Evolutionary conservation across 2,329 filamentous ascomycete genomes (phyloP).

Genomic region (Aureobasidium vineae): DNA sequence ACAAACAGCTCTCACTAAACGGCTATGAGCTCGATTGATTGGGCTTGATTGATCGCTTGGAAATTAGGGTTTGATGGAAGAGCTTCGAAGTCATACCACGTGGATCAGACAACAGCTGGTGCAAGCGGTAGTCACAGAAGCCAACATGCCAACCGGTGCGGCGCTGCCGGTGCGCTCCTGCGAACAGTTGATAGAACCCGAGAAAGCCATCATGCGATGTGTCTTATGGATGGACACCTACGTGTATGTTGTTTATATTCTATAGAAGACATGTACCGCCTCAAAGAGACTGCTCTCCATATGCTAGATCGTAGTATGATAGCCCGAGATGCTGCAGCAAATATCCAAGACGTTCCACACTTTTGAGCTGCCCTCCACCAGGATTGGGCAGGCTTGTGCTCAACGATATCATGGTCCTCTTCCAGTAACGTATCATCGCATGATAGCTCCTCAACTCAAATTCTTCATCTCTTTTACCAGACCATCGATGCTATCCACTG

Average conservation of each 20-base stretch:
- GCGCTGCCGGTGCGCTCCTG: no score
- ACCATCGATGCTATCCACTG: conserved; percentile 30
- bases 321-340: neutral
- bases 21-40: neutral
- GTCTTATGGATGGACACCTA: neutral
- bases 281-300: neutral
- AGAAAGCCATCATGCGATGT: neutral
- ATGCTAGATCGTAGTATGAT: neutral
- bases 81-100: neutral
- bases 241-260: neutral
- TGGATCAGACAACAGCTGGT: neutral
- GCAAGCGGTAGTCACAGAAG: no score
- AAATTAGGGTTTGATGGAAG: neutral
- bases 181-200: neutral
- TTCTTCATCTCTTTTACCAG: conserved; percentile 27
- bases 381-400: neutral
- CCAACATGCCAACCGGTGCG: no score
- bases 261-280: neutral
- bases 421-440: neutral
- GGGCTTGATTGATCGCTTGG: neutral
- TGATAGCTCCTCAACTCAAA: conserved; percentile 9
- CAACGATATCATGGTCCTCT: neutral
- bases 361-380: neutral
- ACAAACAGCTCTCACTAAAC: neutral
- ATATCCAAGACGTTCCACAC: no score